phyloP scores from a whole-genome alignment of 2,329 filamentous ascomycete species.

The Plectosphaerella plurivora region DNA sequence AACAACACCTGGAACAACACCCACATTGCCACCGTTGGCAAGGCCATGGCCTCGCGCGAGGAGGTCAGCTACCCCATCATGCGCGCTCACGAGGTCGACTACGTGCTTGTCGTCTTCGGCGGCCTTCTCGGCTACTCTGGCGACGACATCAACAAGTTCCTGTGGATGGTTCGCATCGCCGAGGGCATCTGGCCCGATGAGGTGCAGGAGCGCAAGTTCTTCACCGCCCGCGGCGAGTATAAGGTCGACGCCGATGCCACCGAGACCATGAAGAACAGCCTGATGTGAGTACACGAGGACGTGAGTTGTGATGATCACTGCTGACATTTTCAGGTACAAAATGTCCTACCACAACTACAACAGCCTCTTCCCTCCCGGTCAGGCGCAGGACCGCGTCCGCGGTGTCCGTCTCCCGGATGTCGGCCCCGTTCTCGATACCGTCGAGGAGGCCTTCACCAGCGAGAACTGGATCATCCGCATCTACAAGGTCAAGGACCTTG shows the following conservation, averaged over 20 bases:
- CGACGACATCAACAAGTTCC: conserved; percentile 99
- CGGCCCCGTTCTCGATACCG: conserved; percentile 76
- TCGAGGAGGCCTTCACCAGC: conserved; percentile 97
- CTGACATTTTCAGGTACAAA: conserved; percentile 74
- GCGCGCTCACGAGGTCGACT: conserved; percentile 97
- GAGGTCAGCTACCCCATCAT: conserved; percentile 99
- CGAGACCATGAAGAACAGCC: conserved; percentile 96
- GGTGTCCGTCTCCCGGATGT: conserved; percentile 74
- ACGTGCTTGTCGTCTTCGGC: conserved; percentile 96
- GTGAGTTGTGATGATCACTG: conserved; percentile 1
- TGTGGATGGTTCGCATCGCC: conserved; percentile 99
- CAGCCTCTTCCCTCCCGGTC: conserved; percentile 82
- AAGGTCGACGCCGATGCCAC: conserved; percentile 89
- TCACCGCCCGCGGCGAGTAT: conserved; percentile 91
- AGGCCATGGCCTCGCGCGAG: conserved; percentile 96
- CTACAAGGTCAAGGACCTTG: conserved; percentile 98
- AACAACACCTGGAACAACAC: conserved; percentile 99
- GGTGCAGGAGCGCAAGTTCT: conserved; percentile 94
- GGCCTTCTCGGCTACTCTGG: conserved; percentile 95
- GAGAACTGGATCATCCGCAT: conserved; percentile 99
- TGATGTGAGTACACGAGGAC: conserved; percentile 68
- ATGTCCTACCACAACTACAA: conserved; percentile 99
- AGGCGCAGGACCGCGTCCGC: conserved; percentile 87
- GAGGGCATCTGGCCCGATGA: conserved; percentile 99
- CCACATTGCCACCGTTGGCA: conserved; percentile 97